These are phyloP conservation scores for Suillus decipiens DNA, from an alignment of 768 basidiomycete species.

Conservation along the genomic window DNA sequence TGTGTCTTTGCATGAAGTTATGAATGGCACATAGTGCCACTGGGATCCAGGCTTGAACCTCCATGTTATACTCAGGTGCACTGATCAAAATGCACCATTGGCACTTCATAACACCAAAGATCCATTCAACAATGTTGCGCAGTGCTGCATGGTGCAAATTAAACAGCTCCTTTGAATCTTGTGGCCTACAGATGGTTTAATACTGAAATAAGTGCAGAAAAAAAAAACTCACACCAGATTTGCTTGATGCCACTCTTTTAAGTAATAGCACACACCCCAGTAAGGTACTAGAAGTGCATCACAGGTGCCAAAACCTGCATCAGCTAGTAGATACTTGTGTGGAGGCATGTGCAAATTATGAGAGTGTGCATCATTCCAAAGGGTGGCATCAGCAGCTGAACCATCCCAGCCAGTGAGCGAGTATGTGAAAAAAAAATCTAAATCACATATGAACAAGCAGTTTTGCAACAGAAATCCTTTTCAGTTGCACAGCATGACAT, in stretches of 20 bases:
- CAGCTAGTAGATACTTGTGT: slow-evolving; percentile 15
- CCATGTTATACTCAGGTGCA: slow-evolving; percentile 14
- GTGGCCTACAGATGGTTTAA: background rate
- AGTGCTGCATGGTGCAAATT: background rate
- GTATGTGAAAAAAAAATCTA: slow-evolving; percentile 13
- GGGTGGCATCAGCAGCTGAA: slow-evolving; percentile 13
- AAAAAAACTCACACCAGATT: background rate
- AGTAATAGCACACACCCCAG: slow-evolving; percentile 33
- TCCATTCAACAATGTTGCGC: slow-evolving; percentile 18
- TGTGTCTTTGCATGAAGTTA: slow-evolving; percentile 13
- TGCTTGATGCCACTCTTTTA: slow-evolving; percentile 17
- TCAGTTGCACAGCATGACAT: slow-evolving; percentile 10
- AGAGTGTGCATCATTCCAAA: slow-evolving; percentile 11
- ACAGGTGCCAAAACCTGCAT: slow-evolving; percentile 10
- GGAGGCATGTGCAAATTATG: slow-evolving; percentile 24
- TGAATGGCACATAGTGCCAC: slow-evolving; percentile 23
- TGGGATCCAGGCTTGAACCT: slow-evolving; percentile 21
- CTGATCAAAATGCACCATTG: slow-evolving; percentile 13
- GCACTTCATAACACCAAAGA: slow-evolving; percentile 26
- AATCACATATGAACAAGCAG: slow-evolving; percentile 15
- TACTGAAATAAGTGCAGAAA: background rate
- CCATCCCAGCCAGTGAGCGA: slow-evolving; percentile 16
- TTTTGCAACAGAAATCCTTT: slow-evolving; percentile 16
- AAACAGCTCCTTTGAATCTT: slow-evolving; percentile 8
- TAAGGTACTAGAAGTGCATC: slow-evolving; percentile 27